Evolutionary conservation across 2,329 filamentous ascomycete species (phyloP), one percentile per base, ranked within the genome.

Genomic region (Colletotrichum liaoningense): DNA sequence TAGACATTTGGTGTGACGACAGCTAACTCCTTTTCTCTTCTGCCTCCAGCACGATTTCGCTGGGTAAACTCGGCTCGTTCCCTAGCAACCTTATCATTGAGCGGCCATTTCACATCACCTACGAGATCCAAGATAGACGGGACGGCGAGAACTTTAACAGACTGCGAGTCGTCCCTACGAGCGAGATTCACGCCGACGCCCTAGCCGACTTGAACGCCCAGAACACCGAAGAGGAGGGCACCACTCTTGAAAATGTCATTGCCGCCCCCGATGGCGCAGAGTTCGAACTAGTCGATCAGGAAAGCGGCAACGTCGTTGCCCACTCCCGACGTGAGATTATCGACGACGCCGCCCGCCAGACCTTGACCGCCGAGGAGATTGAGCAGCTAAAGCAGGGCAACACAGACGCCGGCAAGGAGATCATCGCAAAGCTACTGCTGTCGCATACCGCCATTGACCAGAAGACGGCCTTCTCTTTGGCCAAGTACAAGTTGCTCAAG

Each of bases 401-500:
- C 12, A 91, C 92, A 4, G 92, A 92, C 5, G 94, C 94, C 0
- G 96, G 95, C 14, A 93, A 94, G 81, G 95, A 97, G 64, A 89
- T 99, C 60, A 97, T 99, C 75, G 93, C 94, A n/a, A 97, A 95
- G 83, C 91, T 99, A 30, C 90, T 99, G 83, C 89, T 95, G 35
- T 97, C 95, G 56, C 97, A 99, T 82, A 92, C 94, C 22, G 94
- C 93, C 1, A 88, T 99, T 56, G 95, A 97, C 77, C 93, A 98
- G 84, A 99, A 99, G 87, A 98, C 97, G 0, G 89, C 92, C 0
- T 99, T 97, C 79, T 97, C 95, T 2, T 86, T 98, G 71, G 95
- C 96, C 56, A 99, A 99, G 83, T 99, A 99, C 84, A 98, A 97
- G 79, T 86, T 98, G 22, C 88, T 97, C 58, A 99, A 99, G 85